These are phyloP conservation scores for Acanthochlamys bracteata DNA, from an alignment of 106 monocot species.

Conservation along the genomic window DNA sequence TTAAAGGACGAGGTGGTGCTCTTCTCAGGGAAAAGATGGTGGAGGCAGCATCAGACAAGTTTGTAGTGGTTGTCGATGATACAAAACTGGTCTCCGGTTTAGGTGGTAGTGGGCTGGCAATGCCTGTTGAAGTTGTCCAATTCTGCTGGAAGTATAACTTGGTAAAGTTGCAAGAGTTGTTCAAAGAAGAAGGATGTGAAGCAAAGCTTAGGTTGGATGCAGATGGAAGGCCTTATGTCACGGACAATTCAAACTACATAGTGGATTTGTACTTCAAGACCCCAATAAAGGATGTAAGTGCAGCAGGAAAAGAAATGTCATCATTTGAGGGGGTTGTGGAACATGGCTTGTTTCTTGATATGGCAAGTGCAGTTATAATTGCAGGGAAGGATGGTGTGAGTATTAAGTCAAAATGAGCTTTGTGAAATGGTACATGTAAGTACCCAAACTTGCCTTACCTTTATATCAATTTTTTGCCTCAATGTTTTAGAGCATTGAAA, in stretches of 20 bases:
- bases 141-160: constrained; percentile 96
- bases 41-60: constrained; percentile 90
- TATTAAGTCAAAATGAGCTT: constrained; percentile 54
- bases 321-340: constrained; percentile 89
- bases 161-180: constrained; percentile 70
- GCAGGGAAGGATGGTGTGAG: constrained; percentile 76
- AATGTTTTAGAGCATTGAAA: not conserved
- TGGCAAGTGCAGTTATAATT: constrained; percentile 88
- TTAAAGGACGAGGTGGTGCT: constrained; percentile 95
- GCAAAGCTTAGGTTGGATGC: constrained; percentile 79
- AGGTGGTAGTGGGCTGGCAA: constrained; percentile 90
- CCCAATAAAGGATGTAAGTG: constrained; percentile 64
- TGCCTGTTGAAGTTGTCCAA: constrained; percentile 98
- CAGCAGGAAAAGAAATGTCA: constrained; percentile 80
- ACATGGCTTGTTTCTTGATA: constrained; percentile 84
- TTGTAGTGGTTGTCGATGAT: constrained; percentile 81
- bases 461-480: constrained; percentile 1
- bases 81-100: constrained; percentile 84
- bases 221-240: constrained; percentile 76
- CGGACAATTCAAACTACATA: constrained; percentile 94
- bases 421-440: not conserved
- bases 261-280: constrained; percentile 89
- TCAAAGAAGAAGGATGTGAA: constrained; percentile 78
- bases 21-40: constrained; percentile 98
- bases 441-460: not conserved